Percentiles rank a stretch among this genome's conserved stretches.
Evolutionary conservation across 495 filamentous ascomycete species (phyloP).

Genomic region (Chaetomium fimeti): DNA sequence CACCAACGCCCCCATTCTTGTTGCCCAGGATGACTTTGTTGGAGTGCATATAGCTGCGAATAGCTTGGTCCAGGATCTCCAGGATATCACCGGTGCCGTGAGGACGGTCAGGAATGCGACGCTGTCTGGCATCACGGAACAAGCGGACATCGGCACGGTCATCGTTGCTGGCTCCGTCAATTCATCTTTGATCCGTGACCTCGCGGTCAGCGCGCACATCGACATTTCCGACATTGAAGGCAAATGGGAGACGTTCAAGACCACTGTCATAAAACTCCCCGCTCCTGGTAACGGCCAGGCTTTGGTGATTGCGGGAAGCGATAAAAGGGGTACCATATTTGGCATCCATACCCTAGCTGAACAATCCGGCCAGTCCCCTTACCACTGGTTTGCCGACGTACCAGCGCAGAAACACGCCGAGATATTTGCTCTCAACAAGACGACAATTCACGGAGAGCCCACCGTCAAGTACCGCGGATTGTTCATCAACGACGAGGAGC

Average conservation of each 20-base stretch:
- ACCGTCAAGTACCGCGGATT: constrained; percentile 64
- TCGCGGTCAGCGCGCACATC: constrained; percentile 43
- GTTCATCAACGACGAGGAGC: constrained; percentile 69
- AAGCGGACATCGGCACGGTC: constrained; percentile 34
- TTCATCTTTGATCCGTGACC: constrained; percentile 49
- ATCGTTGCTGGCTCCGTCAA: constrained; percentile 60
- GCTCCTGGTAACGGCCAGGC: constrained; percentile 48
- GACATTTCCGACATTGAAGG: constrained; percentile 50
- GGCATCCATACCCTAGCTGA: constrained; percentile 63
- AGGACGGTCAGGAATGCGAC: constrained; percentile 38
- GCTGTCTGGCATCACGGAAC: constrained; percentile 16
- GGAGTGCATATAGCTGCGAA: constrained; percentile 58
- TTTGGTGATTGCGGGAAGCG: constrained; percentile 60
- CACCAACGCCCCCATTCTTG: constrained; percentile 38
- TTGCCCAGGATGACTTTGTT: constrained; percentile 49
- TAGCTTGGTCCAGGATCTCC: constrained; percentile 56
- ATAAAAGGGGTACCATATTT: constrained; percentile 61
- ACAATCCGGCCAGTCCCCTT: constrained; percentile 52
- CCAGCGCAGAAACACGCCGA: constrained; percentile 47
- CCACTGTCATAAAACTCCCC: constrained; percentile 50
- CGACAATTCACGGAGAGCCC: constrained; percentile 53
- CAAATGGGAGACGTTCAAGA: constrained; percentile 62
- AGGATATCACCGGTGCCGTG: constrained; percentile 12
- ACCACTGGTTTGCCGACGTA: constrained; percentile 65
- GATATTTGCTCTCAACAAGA: constrained; percentile 51